These are phyloP conservation scores for Schizosaccharomyces osmophilus DNA, from an alignment of 805 yeast genomes.

Conservation along the genomic window DNA sequence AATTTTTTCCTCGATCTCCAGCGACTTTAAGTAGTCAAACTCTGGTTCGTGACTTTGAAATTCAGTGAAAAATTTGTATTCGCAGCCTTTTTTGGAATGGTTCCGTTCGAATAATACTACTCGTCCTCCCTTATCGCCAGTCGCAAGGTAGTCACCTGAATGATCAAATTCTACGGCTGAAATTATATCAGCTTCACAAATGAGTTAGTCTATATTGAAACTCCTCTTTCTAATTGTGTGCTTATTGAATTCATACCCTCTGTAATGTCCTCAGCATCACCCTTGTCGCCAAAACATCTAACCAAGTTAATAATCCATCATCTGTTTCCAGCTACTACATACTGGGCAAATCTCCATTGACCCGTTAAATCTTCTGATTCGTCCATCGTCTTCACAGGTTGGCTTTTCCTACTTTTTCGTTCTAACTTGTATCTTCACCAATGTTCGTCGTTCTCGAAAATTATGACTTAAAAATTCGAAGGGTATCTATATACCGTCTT, in stretches of 20 bases:
- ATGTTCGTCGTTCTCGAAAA: not conserved
- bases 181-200: slow-evolving; percentile 53
- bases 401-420: not conserved
- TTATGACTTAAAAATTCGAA: not conserved
- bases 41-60: slow-evolving; percentile 97
- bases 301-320: slow-evolving; percentile 20
- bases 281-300: slow-evolving; percentile 89
- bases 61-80: slow-evolving; percentile 85
- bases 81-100: slow-evolving; percentile 49
- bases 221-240: too few species aligned
- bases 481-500: not conserved
- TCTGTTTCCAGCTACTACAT: slow-evolving; percentile 9
- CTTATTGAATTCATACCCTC: slow-evolving; percentile 6
- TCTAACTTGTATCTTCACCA: not conserved
- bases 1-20: slow-evolving; percentile 94
- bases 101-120: slow-evolving; percentile 88
- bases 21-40: slow-evolving; percentile 81
- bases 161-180: slow-evolving; percentile 91
- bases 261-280: slow-evolving; percentile 67
- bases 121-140: slow-evolving; percentile 97
- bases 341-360: slow-evolving; percentile 12
- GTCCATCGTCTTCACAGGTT: not conserved
- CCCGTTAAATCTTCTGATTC: not conserved
- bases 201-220: not conserved
- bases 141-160: slow-evolving; percentile 83